phyloP scores from a whole-genome alignment of 805 yeast genomes.

The Kuraishia hungarica region DNA sequence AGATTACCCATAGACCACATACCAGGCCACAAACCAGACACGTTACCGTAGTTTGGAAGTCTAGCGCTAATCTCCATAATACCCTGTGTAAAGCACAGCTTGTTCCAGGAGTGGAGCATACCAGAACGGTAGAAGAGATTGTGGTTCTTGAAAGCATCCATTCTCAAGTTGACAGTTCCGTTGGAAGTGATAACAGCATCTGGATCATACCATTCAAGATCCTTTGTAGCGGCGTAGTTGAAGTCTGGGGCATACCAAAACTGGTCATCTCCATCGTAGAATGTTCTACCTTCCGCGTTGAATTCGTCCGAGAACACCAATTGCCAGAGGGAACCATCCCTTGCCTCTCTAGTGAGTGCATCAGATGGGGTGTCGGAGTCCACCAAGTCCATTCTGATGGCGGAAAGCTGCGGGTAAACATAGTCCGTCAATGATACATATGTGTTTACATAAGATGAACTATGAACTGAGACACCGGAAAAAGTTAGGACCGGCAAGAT shows the following conservation, averaged over 20 bases:
- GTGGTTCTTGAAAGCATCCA: constrained; percentile 83
- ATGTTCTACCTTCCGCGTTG: constrained; percentile 82
- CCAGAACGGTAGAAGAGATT: constrained; percentile 78
- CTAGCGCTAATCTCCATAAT: constrained; percentile 64
- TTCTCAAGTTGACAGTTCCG: constrained; percentile 58
- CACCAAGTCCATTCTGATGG: constrained; percentile 51
- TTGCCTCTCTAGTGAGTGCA: constrained; percentile 36
- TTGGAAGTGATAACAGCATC: constrained; percentile 75
- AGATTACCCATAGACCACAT: constrained; percentile 90
- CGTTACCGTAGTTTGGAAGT: constrained; percentile 71
- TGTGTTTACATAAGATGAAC: constrained; percentile 10
- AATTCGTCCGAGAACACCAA: constrained; percentile 90
- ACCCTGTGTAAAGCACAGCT: constrained; percentile 84
- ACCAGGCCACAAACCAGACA: constrained; percentile 94
- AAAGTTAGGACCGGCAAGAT: constrained; percentile 79
- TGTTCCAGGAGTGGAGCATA: constrained; percentile 90
- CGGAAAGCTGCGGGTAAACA: constrained; percentile 45
- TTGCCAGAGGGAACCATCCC: constrained; percentile 59
- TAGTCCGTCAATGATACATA: constrained; percentile 46
- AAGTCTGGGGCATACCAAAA: constrained; percentile 82
- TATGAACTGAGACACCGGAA: constrained; percentile 53
- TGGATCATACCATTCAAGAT: constrained; percentile 93
- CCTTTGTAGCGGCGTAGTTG: constrained; percentile 80
- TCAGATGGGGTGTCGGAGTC: constrained; percentile 65
- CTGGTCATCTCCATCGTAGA: constrained; percentile 87